phyloP scores from a whole-genome alignment of 106 monocot species.

The Narthecium ossifragum region DNA sequence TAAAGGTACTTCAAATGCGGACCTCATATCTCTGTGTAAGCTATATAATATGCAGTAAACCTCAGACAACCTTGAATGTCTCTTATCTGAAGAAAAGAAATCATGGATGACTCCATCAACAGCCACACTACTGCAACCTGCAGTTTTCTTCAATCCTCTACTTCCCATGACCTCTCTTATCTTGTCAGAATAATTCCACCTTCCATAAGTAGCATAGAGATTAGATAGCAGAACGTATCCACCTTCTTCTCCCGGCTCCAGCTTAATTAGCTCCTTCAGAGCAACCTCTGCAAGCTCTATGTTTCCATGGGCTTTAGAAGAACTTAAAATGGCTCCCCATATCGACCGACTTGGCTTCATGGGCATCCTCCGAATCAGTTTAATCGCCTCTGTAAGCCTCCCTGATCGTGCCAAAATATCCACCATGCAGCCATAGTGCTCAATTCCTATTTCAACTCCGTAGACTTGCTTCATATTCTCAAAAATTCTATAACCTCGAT shows the following conservation, averaged over 20 bases:
- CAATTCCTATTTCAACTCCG: slow-evolving; percentile 34
- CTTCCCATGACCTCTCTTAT: slow-evolving; percentile 45
- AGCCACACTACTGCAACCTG: slow-evolving; percentile 43
- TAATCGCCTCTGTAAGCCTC: slow-evolving; percentile 36
- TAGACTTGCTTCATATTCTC: slow-evolving; percentile 30
- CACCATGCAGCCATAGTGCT: slow-evolving; percentile 66
- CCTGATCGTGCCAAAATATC: slow-evolving; percentile 70
- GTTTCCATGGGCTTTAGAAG: slow-evolving; percentile 32
- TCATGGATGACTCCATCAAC: slow-evolving; percentile 35
- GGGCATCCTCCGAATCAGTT: slow-evolving; percentile 36
- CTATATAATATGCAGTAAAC: slow-evolving; percentile 13
- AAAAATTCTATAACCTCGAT: slow-evolving; percentile 47
- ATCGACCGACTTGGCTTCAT: slow-evolving; percentile 44
- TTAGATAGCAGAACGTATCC: slow-evolving; percentile 62
- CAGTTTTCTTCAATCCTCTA: slow-evolving; percentile 48
- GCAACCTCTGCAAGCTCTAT: slow-evolving; percentile 31
- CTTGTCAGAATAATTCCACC: slow-evolving; percentile 36
- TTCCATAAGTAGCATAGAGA: slow-evolving; percentile 44
- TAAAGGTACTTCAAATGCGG: background rate
- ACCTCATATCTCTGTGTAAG: slow-evolving; percentile 33
- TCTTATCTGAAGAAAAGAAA: slow-evolving; percentile 52
- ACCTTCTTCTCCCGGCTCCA: slow-evolving; percentile 53
- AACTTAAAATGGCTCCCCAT: slow-evolving; percentile 63
- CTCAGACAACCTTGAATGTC: slow-evolving; percentile 16
- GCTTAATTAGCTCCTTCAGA: slow-evolving; percentile 32